Conservation (phyloP, 202 grass and related monocot genomes). For the Schoenoplectus tabernaemontani region DNA sequence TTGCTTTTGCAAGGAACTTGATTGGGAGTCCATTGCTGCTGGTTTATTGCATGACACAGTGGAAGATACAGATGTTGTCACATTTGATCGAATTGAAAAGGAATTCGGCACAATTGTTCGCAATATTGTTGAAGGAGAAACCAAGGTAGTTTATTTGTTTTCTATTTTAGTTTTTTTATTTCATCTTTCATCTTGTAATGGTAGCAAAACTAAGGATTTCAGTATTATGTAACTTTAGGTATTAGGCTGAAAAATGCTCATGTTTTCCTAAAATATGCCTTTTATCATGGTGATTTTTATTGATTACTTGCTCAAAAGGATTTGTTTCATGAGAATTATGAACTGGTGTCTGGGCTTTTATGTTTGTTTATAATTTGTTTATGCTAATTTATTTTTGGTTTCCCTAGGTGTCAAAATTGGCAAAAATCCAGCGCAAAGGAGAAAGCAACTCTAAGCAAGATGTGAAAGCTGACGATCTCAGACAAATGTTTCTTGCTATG, state of each 20-base stretch:
- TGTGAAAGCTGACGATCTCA: conserved; percentile 93
- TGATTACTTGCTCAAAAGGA: conserved; percentile 7
- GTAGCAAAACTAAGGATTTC: neutral
- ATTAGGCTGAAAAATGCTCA: neutral
- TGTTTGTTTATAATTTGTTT: conserved; percentile 10
- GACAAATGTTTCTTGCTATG: conserved; percentile 99
- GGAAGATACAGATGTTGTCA: conserved; percentile 92
- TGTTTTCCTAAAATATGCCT: neutral
- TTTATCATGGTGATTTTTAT: conserved; percentile 26
- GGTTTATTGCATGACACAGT: conserved; percentile 99
- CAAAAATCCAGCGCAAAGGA: conserved; percentile 80
- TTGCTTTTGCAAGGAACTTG: conserved; percentile 71
- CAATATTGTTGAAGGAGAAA: conserved; percentile 98
- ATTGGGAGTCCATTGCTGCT: conserved; percentile 95
- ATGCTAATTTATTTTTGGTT: neutral
- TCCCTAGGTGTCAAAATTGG: conserved; percentile 84
- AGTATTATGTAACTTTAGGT: neutral
- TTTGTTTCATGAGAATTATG: neutral
- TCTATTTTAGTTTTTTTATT: neutral
- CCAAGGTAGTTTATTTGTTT: conserved; percentile 48
- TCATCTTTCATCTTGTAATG: neutral
- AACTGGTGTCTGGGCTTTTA: conserved; percentile 11
- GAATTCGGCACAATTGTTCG: conserved; percentile 82
- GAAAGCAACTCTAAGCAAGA: conserved; percentile 79
- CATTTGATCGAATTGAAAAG: conserved; percentile 92